Evolutionary conservation across 2,329 filamentous ascomycete species (phyloP).

Genomic region (Myriosclerotinia duriaeana): DNA sequence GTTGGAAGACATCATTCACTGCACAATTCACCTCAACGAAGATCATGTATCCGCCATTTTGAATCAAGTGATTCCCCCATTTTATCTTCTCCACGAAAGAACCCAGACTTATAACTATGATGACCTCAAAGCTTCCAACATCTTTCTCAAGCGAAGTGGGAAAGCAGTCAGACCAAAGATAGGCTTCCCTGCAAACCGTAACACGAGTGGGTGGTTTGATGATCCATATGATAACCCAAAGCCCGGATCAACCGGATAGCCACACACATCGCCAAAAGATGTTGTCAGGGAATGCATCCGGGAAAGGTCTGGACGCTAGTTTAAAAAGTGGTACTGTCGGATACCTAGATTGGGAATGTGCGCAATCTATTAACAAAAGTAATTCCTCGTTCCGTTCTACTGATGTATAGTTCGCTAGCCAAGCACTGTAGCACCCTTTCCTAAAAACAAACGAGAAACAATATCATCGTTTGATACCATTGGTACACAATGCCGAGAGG

Average conservation of each 20-base stretch:
- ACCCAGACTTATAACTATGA: not conserved
- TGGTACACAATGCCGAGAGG: not conserved
- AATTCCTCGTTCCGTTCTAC: not conserved
- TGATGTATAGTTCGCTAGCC: not conserved
- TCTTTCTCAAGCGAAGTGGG: not conserved
- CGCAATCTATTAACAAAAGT: not conserved
- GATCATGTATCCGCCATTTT: not conserved
- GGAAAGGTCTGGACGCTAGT: not conserved
- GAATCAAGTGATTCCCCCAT: not conserved
- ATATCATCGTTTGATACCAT: not conserved
- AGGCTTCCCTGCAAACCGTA: not conserved
- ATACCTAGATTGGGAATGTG: too few relatives aligned
- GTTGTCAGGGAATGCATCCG: not conserved
- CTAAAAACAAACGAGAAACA: not conserved
- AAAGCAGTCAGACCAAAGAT: not conserved
- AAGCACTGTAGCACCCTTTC: not conserved
- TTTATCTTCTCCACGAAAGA: not conserved
- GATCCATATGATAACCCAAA: not conserved
- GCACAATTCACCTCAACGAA: not conserved
- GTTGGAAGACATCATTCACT: constrained; percentile 6
- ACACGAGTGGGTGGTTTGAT: not conserved
- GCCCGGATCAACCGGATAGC: not conserved
- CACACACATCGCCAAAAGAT: not conserved
- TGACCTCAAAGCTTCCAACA: not conserved
- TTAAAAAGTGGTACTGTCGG: too few relatives aligned